Evolutionary conservation across 2,329 filamentous ascomycete genomes (phyloP), one percentile per base, ranked within the genome.

Genomic region (Didymellaceae sp.): DNA sequence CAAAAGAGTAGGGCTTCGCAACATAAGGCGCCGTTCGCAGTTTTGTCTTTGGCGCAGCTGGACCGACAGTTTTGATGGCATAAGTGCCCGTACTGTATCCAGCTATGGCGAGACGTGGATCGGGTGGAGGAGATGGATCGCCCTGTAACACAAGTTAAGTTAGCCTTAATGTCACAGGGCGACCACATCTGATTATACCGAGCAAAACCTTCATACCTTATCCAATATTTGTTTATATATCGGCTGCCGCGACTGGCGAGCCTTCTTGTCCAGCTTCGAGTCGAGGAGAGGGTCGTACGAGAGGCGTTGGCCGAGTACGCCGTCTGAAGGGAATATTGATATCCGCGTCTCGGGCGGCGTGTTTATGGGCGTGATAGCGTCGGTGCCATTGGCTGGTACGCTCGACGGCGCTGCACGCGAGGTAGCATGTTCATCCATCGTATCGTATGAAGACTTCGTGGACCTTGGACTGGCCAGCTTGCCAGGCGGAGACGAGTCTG

Each of bases 1-100:
- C 92, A 74, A 91, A 94, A 20, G 84, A 75, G 73, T 95, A 97
- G 17, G 89, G 87, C 69, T 86, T 89, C 42, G 96, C 77, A 54
- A 88, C 86, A 74, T 96, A 96, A 1, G 89, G 89, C 21, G 88
- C 83, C 62, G 82, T 84, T 67, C 83, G 88, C 68, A 86, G 77
- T 63, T 84, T 90, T 58, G 85, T 87, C 77, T 87, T 93, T 21
- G 72, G 65, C 11, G 64, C 59, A 59, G 86, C 89, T 64, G 87
- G 77, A 75, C 76, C 87, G 78, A 65, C 84, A 44, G 79, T 80
- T 55, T 83, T 79, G 54, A 72, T 63, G 43, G 60, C 61, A 53
- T 77, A 78, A 50, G 71, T 72, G 26, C 78, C 78, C 46, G 73
- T 72, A 55, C 78, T 81, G 67, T 88, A 88, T 63, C 84, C 84